These are phyloP conservation scores for Ogataea populi-albae DNA, from an alignment of 805 yeast genomes.

Conservation along the genomic window DNA sequence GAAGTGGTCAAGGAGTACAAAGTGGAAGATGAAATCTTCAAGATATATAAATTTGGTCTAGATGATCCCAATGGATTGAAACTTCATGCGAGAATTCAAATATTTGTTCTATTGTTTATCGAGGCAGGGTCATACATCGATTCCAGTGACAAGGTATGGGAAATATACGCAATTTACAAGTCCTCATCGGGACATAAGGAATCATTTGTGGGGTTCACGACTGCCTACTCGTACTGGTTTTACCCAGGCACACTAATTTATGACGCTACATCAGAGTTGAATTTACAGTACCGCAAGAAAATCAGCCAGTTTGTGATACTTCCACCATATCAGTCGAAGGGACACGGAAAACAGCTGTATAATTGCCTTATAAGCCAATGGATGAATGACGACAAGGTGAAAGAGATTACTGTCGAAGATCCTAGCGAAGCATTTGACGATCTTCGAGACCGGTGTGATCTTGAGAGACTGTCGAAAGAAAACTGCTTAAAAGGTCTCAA, in stretches of 20 bases:
- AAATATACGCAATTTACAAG: conserved; percentile 55
- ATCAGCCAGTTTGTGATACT: conserved; percentile 84
- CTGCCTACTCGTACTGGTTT: conserved; percentile 81
- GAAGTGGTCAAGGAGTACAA: conserved; percentile 34
- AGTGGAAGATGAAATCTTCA: conserved; percentile 39
- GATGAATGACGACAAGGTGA: conserved; percentile 48
- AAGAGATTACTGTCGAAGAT: conserved; percentile 87
- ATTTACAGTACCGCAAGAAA: conserved; percentile 53
- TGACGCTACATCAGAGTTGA: conserved; percentile 37
- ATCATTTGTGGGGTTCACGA: conserved; percentile 72
- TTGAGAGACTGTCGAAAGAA: conserved; percentile 43
- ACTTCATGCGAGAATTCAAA: conserved; percentile 68
- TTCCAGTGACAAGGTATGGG: conserved; percentile 74
- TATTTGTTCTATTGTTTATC: conserved; percentile 77
- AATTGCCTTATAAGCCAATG: conserved; percentile 52
- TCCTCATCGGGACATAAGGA: conserved; percentile 32
- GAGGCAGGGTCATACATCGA: conserved; percentile 95
- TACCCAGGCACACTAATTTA: conserved; percentile 55
- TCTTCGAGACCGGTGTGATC: conserved; percentile 79
- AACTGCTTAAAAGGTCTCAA: conserved; percentile 30
- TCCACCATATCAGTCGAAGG: conserved; percentile 77
- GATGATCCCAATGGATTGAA: conserved; percentile 41
- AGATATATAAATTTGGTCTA: conserved; percentile 50
- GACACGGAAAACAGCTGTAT: conserved; percentile 72
- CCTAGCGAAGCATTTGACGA: conserved; percentile 93